Conservation (phyloP, 768 basidiomycete species). For the Boletus reticuloceps region DNA sequence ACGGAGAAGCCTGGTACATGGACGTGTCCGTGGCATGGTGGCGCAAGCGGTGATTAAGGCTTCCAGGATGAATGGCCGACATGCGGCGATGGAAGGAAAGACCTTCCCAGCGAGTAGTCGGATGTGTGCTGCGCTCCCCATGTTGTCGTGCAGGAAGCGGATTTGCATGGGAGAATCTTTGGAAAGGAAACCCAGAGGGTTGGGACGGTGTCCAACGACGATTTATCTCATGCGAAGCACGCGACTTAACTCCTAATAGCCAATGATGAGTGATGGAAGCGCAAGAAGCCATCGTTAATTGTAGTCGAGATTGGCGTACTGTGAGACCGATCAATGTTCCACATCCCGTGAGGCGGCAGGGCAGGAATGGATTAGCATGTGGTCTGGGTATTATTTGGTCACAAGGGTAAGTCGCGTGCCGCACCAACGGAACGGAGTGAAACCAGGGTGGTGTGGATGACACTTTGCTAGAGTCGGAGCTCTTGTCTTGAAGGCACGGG, state of each 20-base stretch:
- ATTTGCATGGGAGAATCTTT: slow-evolving; percentile 30
- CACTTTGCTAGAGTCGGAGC: no score
- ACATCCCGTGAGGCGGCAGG: not conserved
- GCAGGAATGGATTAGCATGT: not conserved
- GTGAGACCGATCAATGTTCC: slow-evolving; percentile 21
- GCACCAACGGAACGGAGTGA: slow-evolving; percentile 7
- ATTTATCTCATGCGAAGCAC: slow-evolving; percentile 21
- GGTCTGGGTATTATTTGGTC: not conserved
- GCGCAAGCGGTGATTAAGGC: slow-evolving; percentile 31
- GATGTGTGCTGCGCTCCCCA: slow-evolving; percentile 1
- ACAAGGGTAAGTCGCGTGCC: slow-evolving; percentile 3
- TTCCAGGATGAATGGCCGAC: slow-evolving; percentile 25
- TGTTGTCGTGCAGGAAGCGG: slow-evolving; percentile 10
- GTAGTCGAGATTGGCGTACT: slow-evolving; percentile 22
- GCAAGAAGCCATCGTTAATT: slow-evolving; percentile 16
- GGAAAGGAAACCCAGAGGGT: slow-evolving; percentile 1
- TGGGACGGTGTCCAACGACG: slow-evolving; percentile 5
- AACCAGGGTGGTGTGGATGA: slow-evolving; percentile 12
- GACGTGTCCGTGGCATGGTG: slow-evolving; percentile 23
- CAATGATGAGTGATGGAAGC: slow-evolving; percentile 18
- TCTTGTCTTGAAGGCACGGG: not conserved
- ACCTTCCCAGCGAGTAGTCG: slow-evolving; percentile 11
- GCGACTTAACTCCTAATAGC: slow-evolving; percentile 9
- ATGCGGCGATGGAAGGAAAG: slow-evolving; percentile 23
- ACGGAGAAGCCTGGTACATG: slow-evolving; percentile 20